phyloP scores from a whole-genome alignment of 2,329 filamentous ascomycete species.

The Fusarium pseudocircinatum region DNA sequence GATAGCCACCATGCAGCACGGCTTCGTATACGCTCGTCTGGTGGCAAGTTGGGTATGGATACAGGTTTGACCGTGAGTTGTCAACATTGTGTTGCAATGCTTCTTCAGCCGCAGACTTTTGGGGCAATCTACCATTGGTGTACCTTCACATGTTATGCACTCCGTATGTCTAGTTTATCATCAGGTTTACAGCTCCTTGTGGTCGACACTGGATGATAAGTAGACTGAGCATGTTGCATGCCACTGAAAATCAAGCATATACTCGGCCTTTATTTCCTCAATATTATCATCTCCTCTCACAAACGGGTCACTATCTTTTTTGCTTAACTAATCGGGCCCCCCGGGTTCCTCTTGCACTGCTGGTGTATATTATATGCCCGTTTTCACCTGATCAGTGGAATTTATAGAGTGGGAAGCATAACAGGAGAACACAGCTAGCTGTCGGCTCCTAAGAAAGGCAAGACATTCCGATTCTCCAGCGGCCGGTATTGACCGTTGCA shows the following conservation, averaged over 20 bases:
- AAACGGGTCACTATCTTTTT: background rate
- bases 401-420: background rate
- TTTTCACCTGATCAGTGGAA: background rate
- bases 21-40: background rate
- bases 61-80: background rate
- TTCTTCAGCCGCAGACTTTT: background rate
- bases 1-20: background rate
- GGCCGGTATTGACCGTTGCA: background rate
- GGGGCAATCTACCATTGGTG: background rate
- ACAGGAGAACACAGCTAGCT: background rate
- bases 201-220: background rate
- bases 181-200: background rate
- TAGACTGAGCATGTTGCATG: background rate
- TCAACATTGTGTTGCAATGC: conserved; percentile 4
- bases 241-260: background rate
- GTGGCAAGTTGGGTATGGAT: conserved; percentile 16
- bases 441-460: background rate
- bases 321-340: background rate
- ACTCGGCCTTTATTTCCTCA: background rate
- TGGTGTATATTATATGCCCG: background rate
- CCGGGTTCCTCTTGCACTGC: background rate
- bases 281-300: background rate
- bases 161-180: background rate
- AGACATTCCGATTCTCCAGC: background rate
- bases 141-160: background rate